Percentiles rank a stretch among this genome's conserved stretches.
These are phyloP conservation scores for Fusarium subglutinans DNA, from an alignment of 2,329 filamentous ascomycete species.

Conservation along the genomic window DNA sequence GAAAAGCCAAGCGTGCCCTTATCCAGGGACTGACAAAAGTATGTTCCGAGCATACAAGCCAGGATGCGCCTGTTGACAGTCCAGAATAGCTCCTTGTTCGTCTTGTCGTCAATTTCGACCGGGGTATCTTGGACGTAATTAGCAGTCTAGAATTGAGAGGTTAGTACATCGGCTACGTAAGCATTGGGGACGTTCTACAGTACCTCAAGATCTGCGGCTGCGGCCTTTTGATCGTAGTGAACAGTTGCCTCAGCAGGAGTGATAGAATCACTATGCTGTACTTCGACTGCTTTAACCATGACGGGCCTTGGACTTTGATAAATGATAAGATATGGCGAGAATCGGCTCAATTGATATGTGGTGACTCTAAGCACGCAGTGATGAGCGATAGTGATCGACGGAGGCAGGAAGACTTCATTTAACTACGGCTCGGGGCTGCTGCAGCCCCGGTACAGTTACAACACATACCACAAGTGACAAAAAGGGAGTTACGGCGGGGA, in stretches of 20 bases:
- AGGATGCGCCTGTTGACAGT: not conserved
- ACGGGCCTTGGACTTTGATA: not conserved
- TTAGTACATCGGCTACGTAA: not conserved
- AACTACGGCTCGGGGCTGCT: too few relatives aligned
- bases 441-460: not conserved
- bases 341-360: not conserved
- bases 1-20: not conserved
- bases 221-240: not conserved
- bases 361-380: not conserved
- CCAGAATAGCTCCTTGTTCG: not conserved
- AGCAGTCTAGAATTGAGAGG: not conserved
- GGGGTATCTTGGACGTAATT: not conserved
- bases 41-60: not conserved
- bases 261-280: not conserved
- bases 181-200: fast-evolving
- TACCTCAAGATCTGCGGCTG: not conserved
- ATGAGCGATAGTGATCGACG: not conserved
- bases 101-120: not conserved
- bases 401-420: not conserved
- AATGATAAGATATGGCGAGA: too few relatives aligned
- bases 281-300: not conserved
- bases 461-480: not conserved
- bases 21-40: not conserved
- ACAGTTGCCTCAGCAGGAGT: not conserved
- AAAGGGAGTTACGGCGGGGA: not conserved